These are phyloP conservation scores for Picea abies DNA, from an alignment of 83 land plant species.

Conservation along the genomic window DNA sequence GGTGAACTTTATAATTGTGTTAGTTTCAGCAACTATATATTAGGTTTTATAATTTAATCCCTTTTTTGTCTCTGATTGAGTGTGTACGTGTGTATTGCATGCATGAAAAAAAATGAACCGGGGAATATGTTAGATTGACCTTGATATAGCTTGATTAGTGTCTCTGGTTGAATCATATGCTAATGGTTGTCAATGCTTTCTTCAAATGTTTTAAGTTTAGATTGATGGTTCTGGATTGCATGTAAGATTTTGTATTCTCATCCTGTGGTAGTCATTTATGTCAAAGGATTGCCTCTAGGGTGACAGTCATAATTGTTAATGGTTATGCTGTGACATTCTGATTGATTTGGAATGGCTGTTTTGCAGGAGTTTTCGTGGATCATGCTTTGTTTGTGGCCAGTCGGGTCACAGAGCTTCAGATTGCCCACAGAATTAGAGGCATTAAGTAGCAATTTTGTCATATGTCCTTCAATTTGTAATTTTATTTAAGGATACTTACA, in stretches of 20 bases:
- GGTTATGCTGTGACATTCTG: neutral
- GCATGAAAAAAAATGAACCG: neutral
- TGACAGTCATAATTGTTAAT: neutral
- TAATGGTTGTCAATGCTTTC: neutral
- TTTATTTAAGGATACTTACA: too few species aligned
- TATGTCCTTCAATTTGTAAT: too few species aligned
- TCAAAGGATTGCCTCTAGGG: neutral
- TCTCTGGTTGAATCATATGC: neutral
- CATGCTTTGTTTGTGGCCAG: conserved; percentile 59
- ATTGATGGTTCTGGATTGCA: neutral
- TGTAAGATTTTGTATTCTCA: neutral
- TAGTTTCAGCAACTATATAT: neutral
- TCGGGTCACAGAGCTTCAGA: conserved; percentile 67
- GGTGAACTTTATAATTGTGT: neutral
- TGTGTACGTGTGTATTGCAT: neutral
- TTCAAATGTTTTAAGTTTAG: neutral
- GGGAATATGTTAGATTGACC: neutral
- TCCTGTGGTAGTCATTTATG: neutral
- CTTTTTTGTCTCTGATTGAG: neutral
- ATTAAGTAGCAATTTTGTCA: neutral
- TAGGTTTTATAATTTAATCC: neutral
- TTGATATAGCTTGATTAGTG: neutral
- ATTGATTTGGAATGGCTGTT: neutral
- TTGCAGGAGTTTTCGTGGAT: conserved; percentile 54
- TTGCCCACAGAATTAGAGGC: conserved; percentile 37